Evolutionary conservation across 495 filamentous ascomycete species (phyloP), one percentile per base, ranked within the genome.

Genomic region (Hypomontagnella submonticulosa): DNA sequence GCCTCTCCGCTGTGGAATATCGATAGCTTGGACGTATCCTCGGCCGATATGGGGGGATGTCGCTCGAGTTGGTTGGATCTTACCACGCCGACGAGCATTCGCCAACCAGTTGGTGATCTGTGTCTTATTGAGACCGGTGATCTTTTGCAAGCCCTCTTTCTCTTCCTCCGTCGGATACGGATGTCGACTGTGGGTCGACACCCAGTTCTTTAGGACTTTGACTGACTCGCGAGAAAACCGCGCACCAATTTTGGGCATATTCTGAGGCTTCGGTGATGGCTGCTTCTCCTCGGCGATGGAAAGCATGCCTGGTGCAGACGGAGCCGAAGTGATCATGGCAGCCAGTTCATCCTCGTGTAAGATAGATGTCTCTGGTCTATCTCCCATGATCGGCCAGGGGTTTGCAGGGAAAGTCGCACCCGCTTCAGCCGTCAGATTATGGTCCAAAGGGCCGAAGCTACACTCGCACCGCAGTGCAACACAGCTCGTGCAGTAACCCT

Each of bases 101-200:
- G 92, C 92, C 9, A 96, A 83, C 92, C 91, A 95, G 71, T 93
- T 93, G 19, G 86, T 87, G 49, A 96, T 90, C 73, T 96, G 92
- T 9, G 80, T 87, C 64, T 87, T 84, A 62, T 81, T 92, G 20
- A 96, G 82, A 10, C 90, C 90, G 1, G 92, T 96, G 59, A 84
- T 81, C 42, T 81, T 76, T 70, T 89, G 87, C 15, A 96, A 81
- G 64, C 85, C 80, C 41, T 91, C 87, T 74, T 92, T 94, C 71
- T 95, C 89, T 40, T 89, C 83, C 19, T 94, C 90, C 23, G 81
- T 92, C 12, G 92, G 92, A 73, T 96, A 96, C 0, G 91, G 92
- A 69, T 93, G 88, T 46, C 87, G 83, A 67, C 81, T 82, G 74
- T 96, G 90, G 13, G 85, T 85, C 3, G 86, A 83, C 12, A 94